Evolutionary conservation across 2,329 filamentous ascomycete species (phyloP), one percentile per base, ranked within the genome.

Genomic region (Exophiala dermatitidis): DNA sequence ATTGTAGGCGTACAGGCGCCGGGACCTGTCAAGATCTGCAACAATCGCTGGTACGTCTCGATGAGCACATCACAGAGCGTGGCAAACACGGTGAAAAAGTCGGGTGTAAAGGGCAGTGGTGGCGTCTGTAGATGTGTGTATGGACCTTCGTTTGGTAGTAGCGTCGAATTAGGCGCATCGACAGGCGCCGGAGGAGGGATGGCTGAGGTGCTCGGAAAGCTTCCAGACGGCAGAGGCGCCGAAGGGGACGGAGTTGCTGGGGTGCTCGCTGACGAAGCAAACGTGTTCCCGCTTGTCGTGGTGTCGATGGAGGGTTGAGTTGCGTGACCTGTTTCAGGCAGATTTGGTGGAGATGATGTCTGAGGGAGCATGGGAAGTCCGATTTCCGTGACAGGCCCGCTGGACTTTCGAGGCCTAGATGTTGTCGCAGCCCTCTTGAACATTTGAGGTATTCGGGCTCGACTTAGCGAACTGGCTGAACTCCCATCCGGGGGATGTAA

Each of bases 61-160:
- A 96, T 94, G 57, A 98, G 74, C 2, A 95, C 88, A 67, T 98
- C 93, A 72, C 93, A 97, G 4, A 98, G 77, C 8, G 93, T 96
- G 9, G 90, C 86, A 72, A 97, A 97, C 0, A 90, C 96, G 72
- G 94, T 90, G 69, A 91, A 93, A 65, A 95, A 98, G 70, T 98
- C 93, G 0, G 93, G 93, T 60, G 97, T 90, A 66, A 98, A 98
- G 0, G 93, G 93, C 45, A 98, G 73, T 10, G 84, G 85, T 0
- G 93, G 93, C n/a, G 91, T 97, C 19, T 96, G 78, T 1, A 98
- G 77, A 67, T 91, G 84, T 0, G 83, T 82, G 68, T 96, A 98
- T 12, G 59, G 57, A 10, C 58, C 58, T 50, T 63, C 61, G 47
- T 61, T 62, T 7, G 60, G 51, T 30, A 61, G 32, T 33, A 62